phyloP scores from a whole-genome alignment of 495 filamentous ascomycete genomes.

The Patellaria atrata region DNA sequence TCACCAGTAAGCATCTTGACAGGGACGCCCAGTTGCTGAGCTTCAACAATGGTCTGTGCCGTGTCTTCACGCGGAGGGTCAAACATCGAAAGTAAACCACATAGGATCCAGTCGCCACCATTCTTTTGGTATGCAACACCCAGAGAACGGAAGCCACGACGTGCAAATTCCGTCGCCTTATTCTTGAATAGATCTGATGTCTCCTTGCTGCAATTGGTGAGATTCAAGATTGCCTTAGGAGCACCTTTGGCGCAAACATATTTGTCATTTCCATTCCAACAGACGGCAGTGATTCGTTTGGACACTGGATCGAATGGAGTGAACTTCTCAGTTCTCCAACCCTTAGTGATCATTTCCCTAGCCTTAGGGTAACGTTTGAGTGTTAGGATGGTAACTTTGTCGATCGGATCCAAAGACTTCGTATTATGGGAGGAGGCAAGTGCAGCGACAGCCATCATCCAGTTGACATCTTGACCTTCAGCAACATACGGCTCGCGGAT shows the following conservation, averaged over 20 bases:
- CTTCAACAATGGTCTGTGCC: slow-evolving; percentile 62
- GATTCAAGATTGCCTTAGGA: slow-evolving; percentile 55
- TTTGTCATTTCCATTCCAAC: slow-evolving; percentile 49
- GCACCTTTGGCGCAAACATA: slow-evolving; percentile 61
- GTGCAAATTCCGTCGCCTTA: slow-evolving; percentile 59
- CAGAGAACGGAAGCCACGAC: slow-evolving; percentile 68
- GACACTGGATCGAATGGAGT: slow-evolving; percentile 67
- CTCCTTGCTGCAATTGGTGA: slow-evolving; percentile 49
- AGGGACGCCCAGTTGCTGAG: slow-evolving; percentile 58
- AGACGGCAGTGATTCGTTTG: slow-evolving; percentile 59
- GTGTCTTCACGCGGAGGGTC: slow-evolving; percentile 66
- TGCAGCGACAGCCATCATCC: slow-evolving; percentile 66
- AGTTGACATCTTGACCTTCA: slow-evolving; percentile 63
- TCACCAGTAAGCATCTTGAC: slow-evolving; percentile 76
- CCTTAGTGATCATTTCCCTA: slow-evolving; percentile 50
- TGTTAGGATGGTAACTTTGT: slow-evolving; percentile 62
- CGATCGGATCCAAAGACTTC: slow-evolving; percentile 64
- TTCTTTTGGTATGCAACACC: slow-evolving; percentile 47
- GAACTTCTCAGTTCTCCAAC: slow-evolving; percentile 63
- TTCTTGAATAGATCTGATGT: slow-evolving; percentile 50
- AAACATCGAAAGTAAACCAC: slow-evolving; percentile 68
- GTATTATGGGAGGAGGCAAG: slow-evolving; percentile 64
- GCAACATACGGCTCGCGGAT: slow-evolving; percentile 64
- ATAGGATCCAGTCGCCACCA: slow-evolving; percentile 40
- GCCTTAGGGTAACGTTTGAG: slow-evolving; percentile 62